Base-by-base conservation (phyloP, 2,329 filamentous ascomycete genomes). In the Colletotrichum camelliae region DNA sequence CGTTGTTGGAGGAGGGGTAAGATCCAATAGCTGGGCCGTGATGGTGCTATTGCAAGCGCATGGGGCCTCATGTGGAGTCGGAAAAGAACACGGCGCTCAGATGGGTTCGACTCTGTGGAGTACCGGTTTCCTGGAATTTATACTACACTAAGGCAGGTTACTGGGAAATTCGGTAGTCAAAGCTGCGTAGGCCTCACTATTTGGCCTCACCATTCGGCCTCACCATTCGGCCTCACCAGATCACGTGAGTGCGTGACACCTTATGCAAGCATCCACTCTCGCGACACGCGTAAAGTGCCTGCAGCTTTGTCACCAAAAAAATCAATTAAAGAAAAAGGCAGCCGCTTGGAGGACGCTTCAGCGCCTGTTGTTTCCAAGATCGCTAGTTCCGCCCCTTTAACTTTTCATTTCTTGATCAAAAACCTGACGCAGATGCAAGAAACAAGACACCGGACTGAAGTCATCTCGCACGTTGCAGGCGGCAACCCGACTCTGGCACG, bases 211-310 rank as follows among this genome's bases (percentile, higher is more conserved):
- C 39, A 64, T 43, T 70, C 43, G 58, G 69, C 31, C 37, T 70
- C 55, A 52, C 31, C 39, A 64, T 43, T 70, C 43, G 58, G 69
- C 31, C 37, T 70, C 55, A 52, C 31, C 31, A 4, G 9, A 55
- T 60, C 74, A 76, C 65, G 74, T 76, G 74, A 76, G n/a, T 65
- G 27, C 74, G 74, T 76, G 74, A 76, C 69, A 58, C 24, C 6
- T n/a, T 4, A 10, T 48, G 43, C 43, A 21, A 73, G 58, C 58
- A 66, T 29, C 55, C 18, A 43, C 13, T 39, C 27, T 55, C 61
- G 24, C 68, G 24, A 33, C 27, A 67, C 74, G 74, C 74, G 74
- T 76, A 69, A 76, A 76, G 70, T 75, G 39, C 33, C 61, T 31
- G 35, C 57, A 35, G 21, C 43, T 48, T 48, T 48, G 43, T 27